phyloP scores from a whole-genome alignment of 345 rosid genomes.

The Syzygium oleosum region DNA sequence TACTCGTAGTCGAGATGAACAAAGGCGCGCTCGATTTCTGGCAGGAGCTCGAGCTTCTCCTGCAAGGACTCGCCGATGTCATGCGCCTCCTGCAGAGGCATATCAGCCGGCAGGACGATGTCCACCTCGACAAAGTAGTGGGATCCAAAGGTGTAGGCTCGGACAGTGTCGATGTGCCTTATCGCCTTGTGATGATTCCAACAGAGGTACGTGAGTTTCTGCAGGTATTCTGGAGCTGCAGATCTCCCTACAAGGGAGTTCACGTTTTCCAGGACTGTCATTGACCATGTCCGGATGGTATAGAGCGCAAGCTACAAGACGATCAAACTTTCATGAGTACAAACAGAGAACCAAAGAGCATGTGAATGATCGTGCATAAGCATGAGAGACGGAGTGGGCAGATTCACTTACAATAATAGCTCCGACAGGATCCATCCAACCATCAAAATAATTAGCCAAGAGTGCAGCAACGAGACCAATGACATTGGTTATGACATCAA shows the following conservation, averaged over 20 bases:
- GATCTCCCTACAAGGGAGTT: conserved; percentile 84
- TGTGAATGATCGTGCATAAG: not conserved
- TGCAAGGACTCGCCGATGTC: conserved; percentile 88
- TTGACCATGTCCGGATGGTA: conserved; percentile 97
- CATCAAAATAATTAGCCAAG: conserved; percentile 72
- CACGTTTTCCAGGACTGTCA: conserved; percentile 91
- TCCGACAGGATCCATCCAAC: conserved; percentile 95
- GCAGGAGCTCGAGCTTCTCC: conserved; percentile 84
- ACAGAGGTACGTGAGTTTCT: conserved; percentile 88
- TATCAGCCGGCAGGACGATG: conserved; percentile 77
- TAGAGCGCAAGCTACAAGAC: conserved; percentile 74
- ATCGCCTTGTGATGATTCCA: conserved; percentile 95
- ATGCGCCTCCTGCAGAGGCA: conserved; percentile 91
- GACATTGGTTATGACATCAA: conserved; percentile 86
- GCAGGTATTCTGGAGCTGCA: conserved; percentile 82
- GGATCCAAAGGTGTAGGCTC: conserved; percentile 98
- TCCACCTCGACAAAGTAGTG: conserved; percentile 98
- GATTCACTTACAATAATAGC: conserved; percentile 76
- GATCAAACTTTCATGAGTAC: not conserved
- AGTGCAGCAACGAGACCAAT: conserved; percentile 93
- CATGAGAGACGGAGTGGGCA: not conserved
- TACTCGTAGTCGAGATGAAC: conserved; percentile 97
- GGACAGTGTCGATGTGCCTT: conserved; percentile 86
- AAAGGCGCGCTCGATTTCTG: conserved; percentile 90
- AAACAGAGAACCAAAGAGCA: not conserved